phyloP scores from a whole-genome alignment of 257 asterid species.

The Jacaranda copaia region DNA sequence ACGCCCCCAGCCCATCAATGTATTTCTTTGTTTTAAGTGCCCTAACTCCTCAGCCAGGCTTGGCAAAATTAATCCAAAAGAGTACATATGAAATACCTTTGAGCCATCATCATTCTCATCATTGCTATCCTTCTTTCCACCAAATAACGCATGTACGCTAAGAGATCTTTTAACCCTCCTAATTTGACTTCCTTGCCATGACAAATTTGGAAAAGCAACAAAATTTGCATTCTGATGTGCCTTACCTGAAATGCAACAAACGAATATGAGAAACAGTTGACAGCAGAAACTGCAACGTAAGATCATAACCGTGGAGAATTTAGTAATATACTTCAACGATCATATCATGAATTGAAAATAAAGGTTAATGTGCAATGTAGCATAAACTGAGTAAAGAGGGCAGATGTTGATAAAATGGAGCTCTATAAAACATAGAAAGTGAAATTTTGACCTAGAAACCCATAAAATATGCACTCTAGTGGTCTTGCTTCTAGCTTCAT shows the following conservation, averaged over 20 bases:
- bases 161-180: constrained; percentile 55
- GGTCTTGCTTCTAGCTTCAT: too few species aligned
- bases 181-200: constrained; percentile 38
- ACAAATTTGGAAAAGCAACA: constrained; percentile 40
- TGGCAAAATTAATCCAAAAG: background rate
- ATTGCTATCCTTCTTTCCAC: constrained; percentile 70
- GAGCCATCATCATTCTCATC: constrained; percentile 69
- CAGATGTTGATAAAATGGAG: background rate
- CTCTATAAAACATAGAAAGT: background rate
- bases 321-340: background rate
- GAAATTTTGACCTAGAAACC: background rate
- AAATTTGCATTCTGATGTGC: constrained; percentile 39
- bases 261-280: constrained; percentile 24
- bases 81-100: constrained; percentile 56
- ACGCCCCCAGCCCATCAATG: too few species aligned
- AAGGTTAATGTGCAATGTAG: background rate
- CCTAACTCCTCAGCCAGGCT: too few species aligned
- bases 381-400: background rate
- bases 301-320: constrained; percentile 7
- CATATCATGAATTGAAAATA: constrained; percentile 6
- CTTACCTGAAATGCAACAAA: constrained; percentile 45
- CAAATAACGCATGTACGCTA: constrained; percentile 72
- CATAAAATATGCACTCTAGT: too few species aligned
- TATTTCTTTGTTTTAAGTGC: too few species aligned
- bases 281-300: background rate